phyloP scores from a whole-genome alignment of 371 early-diverging fungal genomes.

The Umbelopsis sp. region DNA sequence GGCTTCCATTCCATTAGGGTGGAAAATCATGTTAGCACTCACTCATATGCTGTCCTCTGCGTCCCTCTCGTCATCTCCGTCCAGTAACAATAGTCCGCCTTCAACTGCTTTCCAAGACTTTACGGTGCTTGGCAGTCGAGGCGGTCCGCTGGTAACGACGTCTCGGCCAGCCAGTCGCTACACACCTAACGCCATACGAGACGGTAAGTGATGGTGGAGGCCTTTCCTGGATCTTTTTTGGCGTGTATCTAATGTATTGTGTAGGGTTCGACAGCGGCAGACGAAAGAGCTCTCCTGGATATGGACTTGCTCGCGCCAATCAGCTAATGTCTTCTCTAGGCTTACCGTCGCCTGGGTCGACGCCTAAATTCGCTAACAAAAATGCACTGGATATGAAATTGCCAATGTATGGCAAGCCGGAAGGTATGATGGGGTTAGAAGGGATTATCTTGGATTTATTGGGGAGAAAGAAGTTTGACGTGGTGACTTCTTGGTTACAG shows the following conservation, averaged over 20 bases:
- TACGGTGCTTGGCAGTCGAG: not conserved
- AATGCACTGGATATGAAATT: not conserved
- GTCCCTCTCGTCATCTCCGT: slow-evolving; percentile 16
- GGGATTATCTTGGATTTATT: no score
- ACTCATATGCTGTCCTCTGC: slow-evolving; percentile 16
- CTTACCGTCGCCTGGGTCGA: slow-evolving; percentile 1
- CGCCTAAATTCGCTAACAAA: not conserved
- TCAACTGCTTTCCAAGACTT: not conserved
- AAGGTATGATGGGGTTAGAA: not conserved
- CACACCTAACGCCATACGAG: slow-evolving; percentile 9
- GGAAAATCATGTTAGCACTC: slow-evolving; percentile 1
- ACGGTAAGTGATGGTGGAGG: not conserved
- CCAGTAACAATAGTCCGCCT: slow-evolving; percentile 18
- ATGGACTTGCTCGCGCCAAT: not conserved
- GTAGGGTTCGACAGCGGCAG: not conserved
- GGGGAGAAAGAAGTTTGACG: no score
- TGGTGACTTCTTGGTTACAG: not conserved
- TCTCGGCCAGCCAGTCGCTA: slow-evolving; percentile 6
- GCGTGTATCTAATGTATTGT: not conserved
- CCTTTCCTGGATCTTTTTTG: no score
- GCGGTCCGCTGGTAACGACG: not conserved
- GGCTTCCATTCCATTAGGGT: not conserved
- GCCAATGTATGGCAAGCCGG: not conserved
- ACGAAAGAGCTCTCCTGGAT: slow-evolving; percentile 1
- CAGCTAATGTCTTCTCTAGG: not conserved